Evolutionary conservation across 306 rosid genomes (phyloP), one percentile per base, ranked within the genome.

Genomic region (Luffa acutangula): DNA sequence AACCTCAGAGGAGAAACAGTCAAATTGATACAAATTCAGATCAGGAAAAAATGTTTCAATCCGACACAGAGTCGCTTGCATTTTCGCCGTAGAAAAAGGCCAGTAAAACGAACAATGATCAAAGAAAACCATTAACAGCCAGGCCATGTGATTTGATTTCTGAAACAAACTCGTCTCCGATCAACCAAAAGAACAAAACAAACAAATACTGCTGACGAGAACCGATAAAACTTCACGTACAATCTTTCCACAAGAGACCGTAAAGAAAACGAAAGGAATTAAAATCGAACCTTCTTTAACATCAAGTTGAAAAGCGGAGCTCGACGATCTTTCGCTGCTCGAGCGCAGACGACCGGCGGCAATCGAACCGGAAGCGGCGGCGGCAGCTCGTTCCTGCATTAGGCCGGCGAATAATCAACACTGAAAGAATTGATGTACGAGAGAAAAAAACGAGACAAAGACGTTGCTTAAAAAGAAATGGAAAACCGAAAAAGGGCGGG

Each of bases 251-350:
- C 25, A 3, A 76, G 56, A 77, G 25, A 42, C 21, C 39, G 39
- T 42, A 14, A 34, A 20, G n/a, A 13, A n/a, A 34, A 49, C 15
- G 31, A 14, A 34, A 25, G 65, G 58, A 75, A 39, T n/a, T 42
- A 2, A 63, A 59, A 13, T 11, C n/a, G 39, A 33, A 89, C 93
- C 91, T 85, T 87, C 90, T 82, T 87, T 88, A 4, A 80, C 79
- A 64, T 89, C 90, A 60, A 80, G 80, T 1, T 83, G 91, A 18
- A 90, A 86, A 21, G 92, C 95, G 9, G 91, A 89, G 88, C 90
- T 89, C 3, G 91, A 90, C 46, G 95, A 89, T 81, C 85, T 81
- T 75, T 90, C 95, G 20, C 95, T 90, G 84, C 95, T 90, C 0
- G 95, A 88, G 53, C 92, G 95, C 72, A 84, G 70, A 78, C 91